Base-by-base conservation (phyloP, 2,329 filamentous ascomycete genomes). In the Mariannaea elegans region DNA sequence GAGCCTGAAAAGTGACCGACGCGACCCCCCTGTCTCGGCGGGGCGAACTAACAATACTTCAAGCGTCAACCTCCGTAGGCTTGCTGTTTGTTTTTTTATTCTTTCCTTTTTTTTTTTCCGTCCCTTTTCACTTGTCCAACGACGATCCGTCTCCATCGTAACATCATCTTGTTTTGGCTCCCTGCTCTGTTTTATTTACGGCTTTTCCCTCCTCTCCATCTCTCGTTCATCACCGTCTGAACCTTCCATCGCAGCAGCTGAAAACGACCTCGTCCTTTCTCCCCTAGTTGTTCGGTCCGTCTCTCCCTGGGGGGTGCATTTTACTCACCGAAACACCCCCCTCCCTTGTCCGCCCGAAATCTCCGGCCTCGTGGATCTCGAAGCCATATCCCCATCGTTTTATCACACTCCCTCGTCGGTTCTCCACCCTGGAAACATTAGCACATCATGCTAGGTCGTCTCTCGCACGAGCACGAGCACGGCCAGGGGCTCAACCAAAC, bases 401-500 rank as follows among this genome's bases (percentile, higher is more conserved):
- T 57, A n/a, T 50, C 42, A 49, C 36, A 44, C 59, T 32, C 32
- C 39, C 50, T 51, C 44, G 44, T 38, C 19, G 16, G 6, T 44
- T 59, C 60, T 44, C 58, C 51, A 55, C 51, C 50, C 47, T 50
- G 41, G 63, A 71, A 70, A 71, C 67, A 54, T 66, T 68, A 68
- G 69, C 61, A 52, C 58, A 65, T 67, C 64, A 73, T 73, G 72
- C 69, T 70, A 64, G 61, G 52, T 54, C 63, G 47, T 49, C 36
- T 32, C 38, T 59, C 55, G 27, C 39, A 42, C 31, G 18, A 44
- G 65, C 68, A 71, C 66, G 67, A 64, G 65, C 56, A 64, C 54
- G 55, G 61, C 64, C 68, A 71, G 66, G 67, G 65, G 64, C 59
- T 66, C 48, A 56, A 63, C 53, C 59, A 65, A 47, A 59, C 61